Conservation (phyloP, 208 protist species). For the Trichomonas gallinae region DNA sequence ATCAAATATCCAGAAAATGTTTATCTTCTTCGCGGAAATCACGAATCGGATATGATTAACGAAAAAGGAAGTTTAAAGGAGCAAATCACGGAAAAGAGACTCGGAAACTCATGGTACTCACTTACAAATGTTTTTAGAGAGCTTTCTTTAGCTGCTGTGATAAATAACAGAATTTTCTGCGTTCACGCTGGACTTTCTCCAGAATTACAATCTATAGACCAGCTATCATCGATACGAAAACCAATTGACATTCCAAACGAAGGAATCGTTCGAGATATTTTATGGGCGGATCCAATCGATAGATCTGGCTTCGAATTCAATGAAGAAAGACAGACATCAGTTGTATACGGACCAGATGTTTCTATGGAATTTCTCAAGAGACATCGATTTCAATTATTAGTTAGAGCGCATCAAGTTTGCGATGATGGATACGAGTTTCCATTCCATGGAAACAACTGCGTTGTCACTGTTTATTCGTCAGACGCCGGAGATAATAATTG, state of each 20-base stretch:
- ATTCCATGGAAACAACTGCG: conserved; percentile 68
- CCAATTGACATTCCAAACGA: background rate
- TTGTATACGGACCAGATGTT: conserved; percentile 90
- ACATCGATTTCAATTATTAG: conserved; percentile 96
- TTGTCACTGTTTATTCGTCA: conserved; percentile 97
- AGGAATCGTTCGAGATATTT: conserved; percentile 92
- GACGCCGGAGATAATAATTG: conserved; percentile 95
- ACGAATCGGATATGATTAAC: background rate
- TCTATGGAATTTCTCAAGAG: conserved; percentile 88
- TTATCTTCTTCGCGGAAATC: conserved; percentile 37
- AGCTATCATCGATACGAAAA: background rate
- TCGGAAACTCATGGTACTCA: background rate
- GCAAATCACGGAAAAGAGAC: conserved; percentile 49
- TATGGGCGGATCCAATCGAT: conserved; percentile 86
- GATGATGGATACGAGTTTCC: conserved; percentile 90
- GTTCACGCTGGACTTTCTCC: conserved; percentile 55
- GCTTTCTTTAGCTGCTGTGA: conserved; percentile 27
- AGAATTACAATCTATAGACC: background rate
- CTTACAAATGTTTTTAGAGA: background rate
- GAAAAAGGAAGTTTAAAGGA: conserved; percentile 90
- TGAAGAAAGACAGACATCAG: conserved; percentile 82
- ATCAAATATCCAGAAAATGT: conserved; percentile 10
- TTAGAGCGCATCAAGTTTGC: conserved; percentile 85
- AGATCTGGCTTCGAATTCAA: conserved; percentile 38
- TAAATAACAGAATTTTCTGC: conserved; percentile 83